Conservation (phyloP, 441 rosid species). For the Gossypium lobatum region DNA sequence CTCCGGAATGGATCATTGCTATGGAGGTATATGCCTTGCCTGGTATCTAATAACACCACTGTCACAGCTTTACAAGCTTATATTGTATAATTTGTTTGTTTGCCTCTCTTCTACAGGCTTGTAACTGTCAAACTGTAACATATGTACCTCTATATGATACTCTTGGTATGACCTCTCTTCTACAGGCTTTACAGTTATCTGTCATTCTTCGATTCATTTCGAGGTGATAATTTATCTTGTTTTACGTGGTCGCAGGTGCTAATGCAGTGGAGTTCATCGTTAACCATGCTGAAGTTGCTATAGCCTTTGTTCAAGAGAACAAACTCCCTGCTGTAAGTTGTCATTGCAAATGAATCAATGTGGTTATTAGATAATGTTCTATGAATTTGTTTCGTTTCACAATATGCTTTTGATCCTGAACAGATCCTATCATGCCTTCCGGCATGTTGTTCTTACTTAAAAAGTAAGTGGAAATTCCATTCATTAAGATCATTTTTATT, state of each 20-base stretch:
- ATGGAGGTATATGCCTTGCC: constrained; percentile 56
- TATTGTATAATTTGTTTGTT: neutral
- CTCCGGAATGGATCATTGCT: constrained; percentile 51
- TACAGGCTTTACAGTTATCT: neutral
- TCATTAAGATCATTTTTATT: neutral
- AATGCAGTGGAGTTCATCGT: constrained; percentile 86
- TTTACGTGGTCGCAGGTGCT: constrained; percentile 49
- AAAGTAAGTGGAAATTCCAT: constrained; percentile 49
- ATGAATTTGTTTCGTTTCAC: neutral
- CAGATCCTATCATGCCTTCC: constrained; percentile 71
- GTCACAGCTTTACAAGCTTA: neutral
- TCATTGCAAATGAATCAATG: neutral
- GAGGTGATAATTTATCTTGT: neutral
- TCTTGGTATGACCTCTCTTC: constrained; percentile 44
- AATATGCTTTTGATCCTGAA: constrained; percentile 9
- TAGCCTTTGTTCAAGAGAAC: constrained; percentile 75
- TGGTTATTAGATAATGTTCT: neutral
- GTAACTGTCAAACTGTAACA: constrained; percentile 68
- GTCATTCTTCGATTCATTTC: neutral
- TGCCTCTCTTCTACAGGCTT: constrained; percentile 48
- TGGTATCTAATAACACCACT: neutral
- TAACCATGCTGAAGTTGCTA: constrained; percentile 82
- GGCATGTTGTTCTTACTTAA: constrained; percentile 52
- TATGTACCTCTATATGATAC: constrained; percentile 84
- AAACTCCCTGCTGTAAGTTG: constrained; percentile 60